phyloP scores from a whole-genome alignment of 306 rosid genomes.

The Casuarina equisetifolia region DNA sequence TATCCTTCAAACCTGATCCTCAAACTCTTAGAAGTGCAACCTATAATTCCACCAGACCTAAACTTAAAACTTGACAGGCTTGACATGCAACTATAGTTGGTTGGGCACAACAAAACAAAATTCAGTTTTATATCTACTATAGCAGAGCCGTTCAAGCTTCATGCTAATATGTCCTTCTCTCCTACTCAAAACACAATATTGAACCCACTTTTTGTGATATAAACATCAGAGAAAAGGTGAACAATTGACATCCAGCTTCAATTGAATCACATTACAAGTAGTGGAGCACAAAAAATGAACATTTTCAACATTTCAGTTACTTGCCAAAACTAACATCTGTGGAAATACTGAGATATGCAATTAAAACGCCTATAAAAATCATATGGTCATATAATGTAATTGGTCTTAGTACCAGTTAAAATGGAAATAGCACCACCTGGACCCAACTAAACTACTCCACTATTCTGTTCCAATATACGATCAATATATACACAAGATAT shows the following conservation, averaged over 20 bases:
- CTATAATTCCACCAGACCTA: background rate
- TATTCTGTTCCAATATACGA: background rate
- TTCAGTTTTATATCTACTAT: constrained; percentile 9
- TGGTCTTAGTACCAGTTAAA: background rate
- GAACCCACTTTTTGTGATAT: constrained; percentile 7
- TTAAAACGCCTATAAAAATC: background rate
- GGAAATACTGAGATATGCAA: background rate
- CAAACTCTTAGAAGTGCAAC: constrained; percentile 1
- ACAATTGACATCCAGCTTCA: constrained; percentile 10
- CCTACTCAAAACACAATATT: constrained; percentile 2
- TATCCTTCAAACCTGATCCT: background rate
- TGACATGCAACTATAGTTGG: background rate
- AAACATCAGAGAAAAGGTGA: constrained; percentile 6
- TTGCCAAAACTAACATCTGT: background rate
- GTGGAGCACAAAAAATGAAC: background rate
- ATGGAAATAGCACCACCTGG: background rate
- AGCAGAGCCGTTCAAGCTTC: constrained; percentile 16
- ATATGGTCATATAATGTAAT: background rate
- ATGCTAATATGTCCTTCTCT: constrained; percentile 1
- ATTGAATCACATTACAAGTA: background rate
- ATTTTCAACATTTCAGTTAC: background rate
- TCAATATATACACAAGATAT: background rate
- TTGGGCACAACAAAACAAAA: background rate
- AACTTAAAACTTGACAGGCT: constrained; percentile 1
- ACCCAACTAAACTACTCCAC: background rate